Base-by-base conservation (phyloP, 495 filamentous ascomycete species). In the Penicillium herquei region DNA sequence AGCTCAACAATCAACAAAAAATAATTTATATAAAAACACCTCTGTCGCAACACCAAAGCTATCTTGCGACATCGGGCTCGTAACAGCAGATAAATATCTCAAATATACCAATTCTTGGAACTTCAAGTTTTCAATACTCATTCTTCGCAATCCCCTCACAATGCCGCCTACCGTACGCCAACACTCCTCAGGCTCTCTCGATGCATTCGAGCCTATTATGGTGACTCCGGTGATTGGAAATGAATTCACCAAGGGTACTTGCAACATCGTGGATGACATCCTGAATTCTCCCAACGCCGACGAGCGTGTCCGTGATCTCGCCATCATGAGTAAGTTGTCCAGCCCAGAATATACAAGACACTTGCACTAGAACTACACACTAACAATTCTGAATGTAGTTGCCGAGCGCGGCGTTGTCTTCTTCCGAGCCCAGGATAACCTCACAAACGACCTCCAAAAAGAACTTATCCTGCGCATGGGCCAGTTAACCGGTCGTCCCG, bases 391-490 rank as follows among this genome's bases (percentile, higher is more conserved):
- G 21, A 4, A 26, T 26, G 21, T 26, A 92, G 89, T 94, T 59
- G 92, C 89, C 13, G 84, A 86, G 57, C 84, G 89, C 0, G 88
- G 88, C 3, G 90, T 94, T 0, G 89, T 92, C 39, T 91, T 91
- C 76, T 90, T 94, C 73, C 86, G 88, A 30, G 78, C 82, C 35
- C 89, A 92, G 58, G 81, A 90, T 66, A 78, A 74, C 48, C 68
- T 89, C 6, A 78, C 78, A 55, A 78, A 87, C 56, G 81, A 86
- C 14, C 72, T 84, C 14, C 84, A 88, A 57, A 92, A 92, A 64
- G 79, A 86, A 54, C 79, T 92, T 0, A 77, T 81, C 2, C 79
- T 87, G 45, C 76, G 80, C 2, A 79, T 92, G 0, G 87, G 87
- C 12, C 69, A 84, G 58, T 62, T 75, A 8, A 77, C 84, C 3